These are phyloP conservation scores for Zanthoxylum bungeanum DNA, from an alignment of 345 rosid genomes.

Conservation along the genomic window DNA sequence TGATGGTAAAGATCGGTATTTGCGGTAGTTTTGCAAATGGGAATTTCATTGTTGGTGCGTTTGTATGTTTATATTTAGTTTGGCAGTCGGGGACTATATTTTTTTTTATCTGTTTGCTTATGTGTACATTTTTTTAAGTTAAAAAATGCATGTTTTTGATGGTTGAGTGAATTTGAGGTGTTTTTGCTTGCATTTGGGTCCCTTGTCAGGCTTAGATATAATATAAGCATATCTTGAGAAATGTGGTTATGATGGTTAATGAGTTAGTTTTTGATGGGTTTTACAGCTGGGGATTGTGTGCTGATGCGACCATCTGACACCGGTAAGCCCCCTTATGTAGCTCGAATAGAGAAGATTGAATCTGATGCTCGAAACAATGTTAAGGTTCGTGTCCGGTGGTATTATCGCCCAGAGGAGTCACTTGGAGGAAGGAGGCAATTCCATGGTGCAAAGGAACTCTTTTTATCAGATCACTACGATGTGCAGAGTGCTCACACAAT, in stretches of 20 bases:
- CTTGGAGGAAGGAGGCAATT: slow-evolving; percentile 83
- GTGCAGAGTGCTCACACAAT: slow-evolving; percentile 80
- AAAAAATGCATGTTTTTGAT: background rate
- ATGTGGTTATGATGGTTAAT: slow-evolving; percentile 6
- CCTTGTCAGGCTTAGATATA: background rate
- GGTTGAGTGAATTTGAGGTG: background rate
- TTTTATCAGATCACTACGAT: slow-evolving; percentile 81
- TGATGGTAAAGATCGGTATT: background rate
- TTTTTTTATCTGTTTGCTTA: too few relatives aligned
- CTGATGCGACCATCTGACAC: slow-evolving; percentile 80
- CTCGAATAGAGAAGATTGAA: slow-evolving; percentile 79
- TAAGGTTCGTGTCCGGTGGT: slow-evolving; percentile 81
- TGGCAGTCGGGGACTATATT: background rate
- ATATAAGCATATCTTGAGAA: background rate
- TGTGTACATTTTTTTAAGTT: background rate
- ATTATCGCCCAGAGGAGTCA: slow-evolving; percentile 85
- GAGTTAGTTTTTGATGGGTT: slow-evolving; percentile 7
- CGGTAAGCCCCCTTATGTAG: slow-evolving; percentile 75
- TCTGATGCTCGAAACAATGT: slow-evolving; percentile 59
- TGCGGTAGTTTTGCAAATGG: background rate
- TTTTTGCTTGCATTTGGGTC: slow-evolving; percentile 17
- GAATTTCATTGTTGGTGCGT: background rate
- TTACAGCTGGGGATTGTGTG: slow-evolving; percentile 75
- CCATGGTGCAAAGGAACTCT: slow-evolving; percentile 87
- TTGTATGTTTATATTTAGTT: background rate